phyloP scores from a whole-genome alignment of 805 yeast genomes.

The Ogataea neopini region DNA sequence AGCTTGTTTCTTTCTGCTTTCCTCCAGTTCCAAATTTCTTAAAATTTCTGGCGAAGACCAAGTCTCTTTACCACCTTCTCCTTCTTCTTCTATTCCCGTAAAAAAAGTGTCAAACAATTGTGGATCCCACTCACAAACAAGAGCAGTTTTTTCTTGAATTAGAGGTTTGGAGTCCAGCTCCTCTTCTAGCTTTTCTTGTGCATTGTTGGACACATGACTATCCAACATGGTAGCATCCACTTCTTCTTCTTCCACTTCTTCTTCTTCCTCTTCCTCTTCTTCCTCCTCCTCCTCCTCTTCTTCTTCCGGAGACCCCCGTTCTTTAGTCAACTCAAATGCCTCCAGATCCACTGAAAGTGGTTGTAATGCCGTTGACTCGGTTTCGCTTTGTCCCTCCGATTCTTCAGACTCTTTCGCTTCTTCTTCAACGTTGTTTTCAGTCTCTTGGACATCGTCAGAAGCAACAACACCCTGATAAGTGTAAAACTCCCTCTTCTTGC shows the following conservation, averaged over 20 bases:
- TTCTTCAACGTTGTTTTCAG: not conserved
- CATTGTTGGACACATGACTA: not conserved
- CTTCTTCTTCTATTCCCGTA: conserved; percentile 45
- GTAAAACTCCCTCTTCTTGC: conserved; percentile 33
- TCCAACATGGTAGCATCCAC: conserved; percentile 2
- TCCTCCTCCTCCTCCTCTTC: too few species aligned
- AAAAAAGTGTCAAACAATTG: conserved; percentile 53
- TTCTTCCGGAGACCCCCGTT: not conserved
- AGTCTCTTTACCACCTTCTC: conserved; percentile 49
- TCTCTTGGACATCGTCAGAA: conserved; percentile 18
- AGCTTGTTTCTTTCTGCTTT: conserved; percentile 37
- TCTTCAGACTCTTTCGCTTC: not conserved
- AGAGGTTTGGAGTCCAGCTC: conserved; percentile 19
- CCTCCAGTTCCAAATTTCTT: conserved; percentile 56
- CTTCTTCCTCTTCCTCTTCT: conserved; percentile 1
- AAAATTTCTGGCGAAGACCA: conserved; percentile 56
- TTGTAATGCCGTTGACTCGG: not conserved
- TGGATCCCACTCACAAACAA: conserved; percentile 69
- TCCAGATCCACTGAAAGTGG: not conserved
- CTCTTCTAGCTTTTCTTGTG: not conserved
- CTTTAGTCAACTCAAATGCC: not conserved
- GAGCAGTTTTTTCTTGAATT: conserved; percentile 38
- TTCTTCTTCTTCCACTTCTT: not conserved
- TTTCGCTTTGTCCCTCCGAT: not conserved
- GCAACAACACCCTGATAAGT: conserved; percentile 27